Evolutionary conservation across 331 rosid genomes (phyloP).

Genomic region (Acacia concinna): DNA sequence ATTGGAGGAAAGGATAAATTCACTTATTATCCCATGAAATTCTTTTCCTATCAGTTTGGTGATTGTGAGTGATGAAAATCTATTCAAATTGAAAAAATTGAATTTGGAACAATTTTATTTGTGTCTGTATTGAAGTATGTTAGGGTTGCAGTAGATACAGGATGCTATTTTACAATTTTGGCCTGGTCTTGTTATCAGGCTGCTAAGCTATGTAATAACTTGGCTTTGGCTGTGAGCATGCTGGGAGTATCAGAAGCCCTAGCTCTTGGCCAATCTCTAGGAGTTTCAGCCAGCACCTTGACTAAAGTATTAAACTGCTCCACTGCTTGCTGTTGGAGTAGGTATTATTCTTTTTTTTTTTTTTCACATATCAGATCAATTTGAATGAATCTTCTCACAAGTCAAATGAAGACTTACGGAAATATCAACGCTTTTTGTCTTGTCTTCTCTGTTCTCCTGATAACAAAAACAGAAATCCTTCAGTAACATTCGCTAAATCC

Average conservation of each 20-base stretch:
- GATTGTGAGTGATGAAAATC: too few species aligned
- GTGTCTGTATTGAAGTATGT: background rate
- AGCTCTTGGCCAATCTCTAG: conserved; percentile 85
- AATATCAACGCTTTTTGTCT: background rate
- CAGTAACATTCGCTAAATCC: background rate
- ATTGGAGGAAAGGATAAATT: background rate
- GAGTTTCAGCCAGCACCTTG: conserved; percentile 75
- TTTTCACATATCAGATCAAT: conserved; percentile 5
- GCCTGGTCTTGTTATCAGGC: conserved; percentile 54
- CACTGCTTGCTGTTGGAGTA: conserved; percentile 97
- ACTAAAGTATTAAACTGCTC: conserved; percentile 85
- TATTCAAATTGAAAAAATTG: too few species aligned
- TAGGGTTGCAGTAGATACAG: background rate
- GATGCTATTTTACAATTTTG: conserved; percentile 12
- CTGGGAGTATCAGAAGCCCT: conserved; percentile 95
- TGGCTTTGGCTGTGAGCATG: conserved; percentile 95
- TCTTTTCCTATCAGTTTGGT: too few species aligned
- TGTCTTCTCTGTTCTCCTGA: background rate
- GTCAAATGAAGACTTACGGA: background rate
- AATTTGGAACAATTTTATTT: too few species aligned
- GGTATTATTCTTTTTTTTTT: conserved; percentile 54
- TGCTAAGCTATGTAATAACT: conserved; percentile 89
- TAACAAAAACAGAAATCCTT: conserved; percentile 7
- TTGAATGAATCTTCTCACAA: conserved; percentile 12
- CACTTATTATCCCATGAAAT: background rate